Base-by-base conservation (phyloP, 2,329 filamentous ascomycete genomes). In the Alternaria gansuensis region DNA sequence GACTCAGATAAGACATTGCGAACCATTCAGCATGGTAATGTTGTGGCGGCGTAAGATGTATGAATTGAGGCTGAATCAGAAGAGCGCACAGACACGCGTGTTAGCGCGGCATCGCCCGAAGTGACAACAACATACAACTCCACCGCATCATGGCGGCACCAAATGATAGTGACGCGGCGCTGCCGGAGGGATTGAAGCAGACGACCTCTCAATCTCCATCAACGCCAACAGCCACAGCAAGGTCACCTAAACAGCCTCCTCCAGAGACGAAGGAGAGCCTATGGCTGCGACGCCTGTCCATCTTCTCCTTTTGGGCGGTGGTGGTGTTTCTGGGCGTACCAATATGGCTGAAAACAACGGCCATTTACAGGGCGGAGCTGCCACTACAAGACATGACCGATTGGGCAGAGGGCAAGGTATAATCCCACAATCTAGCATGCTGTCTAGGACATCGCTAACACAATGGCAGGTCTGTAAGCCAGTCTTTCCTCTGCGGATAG, bases 321-420 rank as follows among this genome's bases (percentile, higher is more conserved):
- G 91, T 96, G 6, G 75, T 96, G 6, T 85, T 90, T 29, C 80
- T 99, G 5, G 95, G 95, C 3, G 77, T 99, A 65, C 95, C 95
- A 57, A 89, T 96, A 85, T 99, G 95, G 95, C 96, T 92, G 88
- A 88, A 88, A 77, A 98, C 95, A 0, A 99, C 95, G 4, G 90
- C 91, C 0, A 96, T 98, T 54, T 93, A 96, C 77, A 87, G 95
- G 54, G 93, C 94, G 11, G 85, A 88, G 43, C 81, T 99, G 67
- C 95, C 95, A 5, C 78, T 97, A 66, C 85, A 90, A 73, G 85
- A 88, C 54, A 99, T 99, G 95, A 86, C 90, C 67, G 86, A 90
- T 62, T 98, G 95, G 94, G 91, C 92, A 9, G 91, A 96, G 72
- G 93, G 93, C 65, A 92, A 90, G 84, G 93, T 96, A 60, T 7